phyloP scores from a whole-genome alignment of 2,329 filamentous ascomycete genomes.

The Fusarium sp. region DNA sequence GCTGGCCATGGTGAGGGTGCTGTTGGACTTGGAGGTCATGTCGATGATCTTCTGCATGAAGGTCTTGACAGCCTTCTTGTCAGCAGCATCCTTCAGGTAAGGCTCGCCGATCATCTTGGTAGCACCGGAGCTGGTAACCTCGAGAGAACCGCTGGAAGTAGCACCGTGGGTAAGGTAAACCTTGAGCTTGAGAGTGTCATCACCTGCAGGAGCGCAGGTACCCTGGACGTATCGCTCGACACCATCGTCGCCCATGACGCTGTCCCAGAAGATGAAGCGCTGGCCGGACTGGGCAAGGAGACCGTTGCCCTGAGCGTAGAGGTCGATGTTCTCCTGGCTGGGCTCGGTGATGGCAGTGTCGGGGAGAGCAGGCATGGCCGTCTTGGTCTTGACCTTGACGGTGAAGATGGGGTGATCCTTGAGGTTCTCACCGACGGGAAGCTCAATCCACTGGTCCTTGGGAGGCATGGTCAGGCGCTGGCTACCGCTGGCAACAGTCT shows the following conservation, averaged over 20 bases:
- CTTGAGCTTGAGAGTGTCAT: conserved; percentile 59
- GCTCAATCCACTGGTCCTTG: conserved; percentile 65
- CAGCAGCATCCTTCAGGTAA: conserved; percentile 50
- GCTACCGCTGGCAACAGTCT: conserved; percentile 61
- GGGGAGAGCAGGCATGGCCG: conserved; percentile 51
- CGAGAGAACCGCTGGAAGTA: conserved; percentile 59
- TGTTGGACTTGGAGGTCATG: conserved; percentile 70
- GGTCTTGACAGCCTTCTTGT: conserved; percentile 59
- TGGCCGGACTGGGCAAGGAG: conserved; percentile 60
- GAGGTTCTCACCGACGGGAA: conserved; percentile 70
- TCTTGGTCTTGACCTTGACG: conserved; percentile 56
- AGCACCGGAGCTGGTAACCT: conserved; percentile 54
- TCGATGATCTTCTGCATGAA: conserved; percentile 72
- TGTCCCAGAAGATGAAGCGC: conserved; percentile 61
- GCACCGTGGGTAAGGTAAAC: conserved; percentile 64
- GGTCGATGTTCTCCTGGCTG: conserved; percentile 46
- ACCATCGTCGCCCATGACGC: conserved; percentile 56
- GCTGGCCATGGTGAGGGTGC: conserved; percentile 64
- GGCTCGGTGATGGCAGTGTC: conserved; percentile 44
- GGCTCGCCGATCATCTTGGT: conserved; percentile 57
- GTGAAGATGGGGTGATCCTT: conserved; percentile 65
- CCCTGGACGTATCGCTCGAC: conserved; percentile 57
- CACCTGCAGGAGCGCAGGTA: conserved; percentile 58
- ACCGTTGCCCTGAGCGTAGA: conserved; percentile 53
- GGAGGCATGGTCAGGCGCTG: conserved; percentile 65